Conservation (phyloP, 2,329 filamentous ascomycete genomes). For the Arthroderma uncinatum region DNA sequence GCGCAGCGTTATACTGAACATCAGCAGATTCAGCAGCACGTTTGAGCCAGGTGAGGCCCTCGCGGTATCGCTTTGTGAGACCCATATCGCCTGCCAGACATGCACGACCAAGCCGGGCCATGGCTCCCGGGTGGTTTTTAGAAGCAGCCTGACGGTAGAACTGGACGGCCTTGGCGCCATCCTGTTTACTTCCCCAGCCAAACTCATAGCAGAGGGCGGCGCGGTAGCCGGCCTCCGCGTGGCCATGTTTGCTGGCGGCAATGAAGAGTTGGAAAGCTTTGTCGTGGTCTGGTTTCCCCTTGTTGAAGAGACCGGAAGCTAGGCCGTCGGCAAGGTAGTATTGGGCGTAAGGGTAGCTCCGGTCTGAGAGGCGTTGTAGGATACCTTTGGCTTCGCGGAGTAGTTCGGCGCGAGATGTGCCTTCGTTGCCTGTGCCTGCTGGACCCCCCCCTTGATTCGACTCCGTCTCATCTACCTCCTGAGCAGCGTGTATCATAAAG, state of each 20-base stretch:
- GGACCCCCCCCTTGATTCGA: no score
- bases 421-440: slow-evolving; percentile 18
- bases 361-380: slow-evolving; percentile 71
- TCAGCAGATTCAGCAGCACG: slow-evolving; percentile 83
- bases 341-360: slow-evolving; percentile 90
- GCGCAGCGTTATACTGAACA: slow-evolving; percentile 79
- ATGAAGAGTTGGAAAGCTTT: slow-evolving; percentile 87
- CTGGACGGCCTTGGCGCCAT: slow-evolving; percentile 83
- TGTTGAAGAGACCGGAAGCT: slow-evolving; percentile 87
- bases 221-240: slow-evolving; percentile 90
- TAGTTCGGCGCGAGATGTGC: slow-evolving; percentile 52
- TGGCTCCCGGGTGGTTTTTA: slow-evolving; percentile 90
- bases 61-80: slow-evolving; percentile 67
- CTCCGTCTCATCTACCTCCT: slow-evolving; percentile 23
- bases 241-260: slow-evolving; percentile 88
- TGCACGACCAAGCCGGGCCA: slow-evolving; percentile 81
- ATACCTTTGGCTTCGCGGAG: slow-evolving; percentile 82
- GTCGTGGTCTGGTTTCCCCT: slow-evolving; percentile 84
- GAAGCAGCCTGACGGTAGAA: slow-evolving; percentile 83
- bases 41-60: slow-evolving; percentile 95
- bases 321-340: slow-evolving; percentile 95
- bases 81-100: slow-evolving; percentile 85
- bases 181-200: slow-evolving; percentile 87
- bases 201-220: slow-evolving; percentile 95
- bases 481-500: slow-evolving; percentile 77